Conservation (phyloP, 768 basidiomycete genomes). For the Boletus rubropictus region DNA sequence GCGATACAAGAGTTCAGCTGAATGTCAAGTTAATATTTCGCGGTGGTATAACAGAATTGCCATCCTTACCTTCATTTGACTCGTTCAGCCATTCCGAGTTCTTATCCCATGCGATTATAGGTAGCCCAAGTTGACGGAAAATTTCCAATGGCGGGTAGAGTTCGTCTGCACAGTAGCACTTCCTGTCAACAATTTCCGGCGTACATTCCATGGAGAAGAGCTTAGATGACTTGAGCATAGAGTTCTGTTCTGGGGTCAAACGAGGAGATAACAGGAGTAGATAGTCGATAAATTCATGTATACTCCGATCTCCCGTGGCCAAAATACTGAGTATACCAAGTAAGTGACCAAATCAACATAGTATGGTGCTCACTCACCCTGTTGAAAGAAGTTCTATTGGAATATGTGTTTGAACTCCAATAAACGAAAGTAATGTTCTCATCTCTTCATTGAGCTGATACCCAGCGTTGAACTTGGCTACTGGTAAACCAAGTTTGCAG, state of each 20-base stretch:
- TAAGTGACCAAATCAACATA: neutral
- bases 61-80: conserved; percentile 71
- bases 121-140: conserved; percentile 64
- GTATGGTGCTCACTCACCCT: neutral
- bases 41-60: neutral
- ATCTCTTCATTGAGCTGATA: neutral
- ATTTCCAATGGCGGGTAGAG: conserved; percentile 77
- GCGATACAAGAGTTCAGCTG: conserved; percentile 50
- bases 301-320: neutral
- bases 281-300: neutral
- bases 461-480: too few relatives aligned
- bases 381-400: neutral
- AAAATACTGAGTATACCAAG: neutral
- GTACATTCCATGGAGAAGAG: conserved; percentile 52
- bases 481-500: too few relatives aligned
- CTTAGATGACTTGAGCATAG: neutral
- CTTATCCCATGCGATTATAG: conserved; percentile 78
- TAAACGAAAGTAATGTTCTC: neutral
- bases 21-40: neutral
- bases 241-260: neutral
- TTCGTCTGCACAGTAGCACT: conserved; percentile 55
- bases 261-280: neutral
- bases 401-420: neutral
- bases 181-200: conserved; percentile 24
- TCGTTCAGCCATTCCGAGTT: conserved; percentile 64